phyloP scores from a whole-genome alignment of 441 rosid genomes.

The Dalechampia spathulata region DNA sequence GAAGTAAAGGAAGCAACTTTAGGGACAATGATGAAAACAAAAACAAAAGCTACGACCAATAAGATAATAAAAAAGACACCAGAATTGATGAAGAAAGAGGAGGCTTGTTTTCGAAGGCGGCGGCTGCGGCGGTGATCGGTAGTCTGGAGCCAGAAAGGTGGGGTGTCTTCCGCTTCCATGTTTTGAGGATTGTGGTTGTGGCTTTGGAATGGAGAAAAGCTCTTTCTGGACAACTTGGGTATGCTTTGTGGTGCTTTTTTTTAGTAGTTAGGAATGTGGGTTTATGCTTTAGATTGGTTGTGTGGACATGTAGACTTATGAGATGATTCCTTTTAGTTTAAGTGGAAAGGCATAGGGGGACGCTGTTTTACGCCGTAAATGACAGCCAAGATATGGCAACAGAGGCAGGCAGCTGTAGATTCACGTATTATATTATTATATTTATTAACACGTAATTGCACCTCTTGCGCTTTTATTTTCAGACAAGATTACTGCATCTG shows the following conservation, averaged over 20 bases:
- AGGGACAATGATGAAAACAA: conserved; percentile 46
- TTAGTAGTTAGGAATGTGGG: too few species aligned
- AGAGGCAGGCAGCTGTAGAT: not conserved
- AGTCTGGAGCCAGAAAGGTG: conserved; percentile 68
- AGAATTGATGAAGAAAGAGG: conserved; percentile 37
- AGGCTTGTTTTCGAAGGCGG: conserved; percentile 25
- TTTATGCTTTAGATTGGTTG: too few species aligned
- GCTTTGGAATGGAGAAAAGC: not conserved
- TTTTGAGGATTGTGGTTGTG: conserved; percentile 22
- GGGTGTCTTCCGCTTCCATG: conserved; percentile 46
- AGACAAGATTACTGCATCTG: too few species aligned
- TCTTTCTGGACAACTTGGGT: not conserved
- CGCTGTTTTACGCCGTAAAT: conserved; percentile 8
- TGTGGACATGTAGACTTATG: not conserved
- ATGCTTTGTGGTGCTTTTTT: too few species aligned
- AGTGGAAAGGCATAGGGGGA: not conserved
- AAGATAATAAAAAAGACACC: conserved; percentile 36
- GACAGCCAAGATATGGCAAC: conserved; percentile 12
- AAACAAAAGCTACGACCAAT: conserved; percentile 23
- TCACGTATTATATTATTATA: not conserved
- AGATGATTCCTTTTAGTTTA: too few species aligned
- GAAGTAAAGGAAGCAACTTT: conserved; percentile 43
- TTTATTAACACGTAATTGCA: too few species aligned
- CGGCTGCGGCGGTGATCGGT: conserved; percentile 21
- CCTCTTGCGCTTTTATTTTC: too few species aligned